Base-by-base conservation (phyloP, 495 filamentous ascomycete species). In the Talaromyces trachyspermus region DNA sequence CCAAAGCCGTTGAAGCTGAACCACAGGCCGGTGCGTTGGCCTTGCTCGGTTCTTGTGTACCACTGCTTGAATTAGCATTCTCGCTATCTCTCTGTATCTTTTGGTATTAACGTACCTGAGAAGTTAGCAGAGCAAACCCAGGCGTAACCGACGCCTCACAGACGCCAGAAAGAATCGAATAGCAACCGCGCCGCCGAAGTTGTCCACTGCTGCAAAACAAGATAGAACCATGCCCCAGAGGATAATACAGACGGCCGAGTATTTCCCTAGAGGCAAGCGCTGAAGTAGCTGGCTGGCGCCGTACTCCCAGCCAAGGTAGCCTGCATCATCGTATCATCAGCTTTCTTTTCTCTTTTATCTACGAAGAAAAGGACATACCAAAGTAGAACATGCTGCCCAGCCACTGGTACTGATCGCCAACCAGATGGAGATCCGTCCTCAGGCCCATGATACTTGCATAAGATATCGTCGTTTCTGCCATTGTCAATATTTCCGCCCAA, bases 401-500 rank as follows among this genome's bases (percentile, higher is more conserved):
- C 77, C 77, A 80, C 53, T 77, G 71, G 50, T 78, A 73, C 43
- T 74, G 53, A 49, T 70, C 63, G 5, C 56, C 57, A 6, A 51
- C 45, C 5, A 76, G 62, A 29, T 68, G 40, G 20, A 77, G 56
- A 42, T 76, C 74, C 20, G 58, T 69, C 53, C 72, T 72, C 19
- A 84, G 65, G 0, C 79, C 79, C 78, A 83, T 81, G 18, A 84
- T 53, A 49, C 70, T 77, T 7, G 79, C 78, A 52, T 83, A 83
- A 0, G 78, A 81, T 2, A 84, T 54, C 1, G 79, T 82, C 0
- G 77, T 82, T 58, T 84, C 70, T 75, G 27, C 32, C 20, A 12
- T 24, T 9, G 23, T 18, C 7, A 37, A 11, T 26, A 18, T 17
- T 12, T 2, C n/a, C 33, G 19, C n/a, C 12, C 27, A 12, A 54